Base-by-base conservation (phyloP, 2,329 filamentous ascomycete species). In the Colletotrichum lupini region DNA sequence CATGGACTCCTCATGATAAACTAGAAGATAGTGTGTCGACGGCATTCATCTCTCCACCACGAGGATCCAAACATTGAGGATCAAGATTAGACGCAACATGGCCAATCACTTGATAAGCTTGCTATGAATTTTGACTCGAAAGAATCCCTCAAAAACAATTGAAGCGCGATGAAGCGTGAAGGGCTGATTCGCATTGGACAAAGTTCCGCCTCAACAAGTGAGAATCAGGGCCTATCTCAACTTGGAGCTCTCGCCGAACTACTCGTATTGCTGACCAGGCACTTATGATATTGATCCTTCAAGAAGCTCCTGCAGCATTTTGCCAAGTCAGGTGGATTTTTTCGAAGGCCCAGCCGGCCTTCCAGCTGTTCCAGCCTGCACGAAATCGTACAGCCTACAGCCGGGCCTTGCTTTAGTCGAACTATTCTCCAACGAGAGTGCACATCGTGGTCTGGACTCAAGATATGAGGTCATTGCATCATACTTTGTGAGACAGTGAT, bases 41-140 rank as follows among this genome's bases (percentile, higher is more conserved):
- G 6, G 4, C 3, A 42, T 2, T 12, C 11, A 19, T 19, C 5
- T 19, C 2, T 42, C 6, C 6, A 19, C 16, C 37, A 42, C 7
- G 6, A 19, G 16, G 2, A 19, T 42, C 2, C 2, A 8, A 14
- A 19, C 7, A 16, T 16, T 5, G 37, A 42, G 6, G 8, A 8
- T 19, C 3, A 42, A 7, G 4, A 42, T 6, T 2, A 42, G 37
- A 42, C 37, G 37, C 37, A 19, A 1, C 16, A 42, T 42, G 4
- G 6, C 16, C 14, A 19, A 4, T 42, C 4, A 42, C 0, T 14
- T 8, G 5, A 49, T 4, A 0, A n/a, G 42, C 26, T 19, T 0
- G 5, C 9, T 22, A n/a, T 22, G 1, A 9, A 5, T 3, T 49
- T 22, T 22, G 8, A 49, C 4, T 19, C 7, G 12, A 22, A 0